Conservation (phyloP, 148 eudicot species). For the Dysphania ambrosioides region DNA sequence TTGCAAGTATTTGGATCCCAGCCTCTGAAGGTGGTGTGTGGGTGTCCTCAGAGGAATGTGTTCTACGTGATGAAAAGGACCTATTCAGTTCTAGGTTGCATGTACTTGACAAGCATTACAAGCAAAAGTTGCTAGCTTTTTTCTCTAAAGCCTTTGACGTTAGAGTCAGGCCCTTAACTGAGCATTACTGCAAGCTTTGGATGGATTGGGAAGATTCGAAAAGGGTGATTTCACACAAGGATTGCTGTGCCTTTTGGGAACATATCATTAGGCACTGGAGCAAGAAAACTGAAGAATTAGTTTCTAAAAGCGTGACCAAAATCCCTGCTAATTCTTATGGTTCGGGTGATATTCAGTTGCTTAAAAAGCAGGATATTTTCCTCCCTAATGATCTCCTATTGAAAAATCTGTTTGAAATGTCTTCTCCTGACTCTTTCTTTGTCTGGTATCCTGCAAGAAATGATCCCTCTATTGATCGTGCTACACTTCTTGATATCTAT, state of each 20-base stretch:
- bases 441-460: conserved; percentile 56
- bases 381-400: conserved; percentile 59
- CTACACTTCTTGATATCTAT: conserved; percentile 43
- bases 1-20: conserved; percentile 47
- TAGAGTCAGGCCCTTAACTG: conserved; percentile 40
- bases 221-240: conserved; percentile 18
- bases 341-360: conserved; percentile 31
- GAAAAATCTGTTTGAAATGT: conserved; percentile 41
- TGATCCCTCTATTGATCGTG: conserved; percentile 26
- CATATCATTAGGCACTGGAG: conserved; percentile 32
- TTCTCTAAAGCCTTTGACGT: conserved; percentile 44
- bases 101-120: conserved; percentile 44
- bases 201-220: conserved; percentile 54
- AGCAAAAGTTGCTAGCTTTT: conserved; percentile 32
- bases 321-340: conserved; percentile 44
- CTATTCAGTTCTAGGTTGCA: conserved; percentile 39
- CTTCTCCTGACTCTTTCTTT: conserved; percentile 37
- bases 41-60: conserved; percentile 50
- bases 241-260: conserved; percentile 59
- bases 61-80: conserved; percentile 41
- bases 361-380: conserved; percentile 44
- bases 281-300: conserved; percentile 18
- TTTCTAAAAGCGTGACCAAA: conserved; percentile 33
- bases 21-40: conserved; percentile 43
- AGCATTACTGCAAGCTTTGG: conserved; percentile 61